Evolutionary conservation across 805 yeast genomes (phyloP).

Genomic region (Isabelozyma gotoi): DNA sequence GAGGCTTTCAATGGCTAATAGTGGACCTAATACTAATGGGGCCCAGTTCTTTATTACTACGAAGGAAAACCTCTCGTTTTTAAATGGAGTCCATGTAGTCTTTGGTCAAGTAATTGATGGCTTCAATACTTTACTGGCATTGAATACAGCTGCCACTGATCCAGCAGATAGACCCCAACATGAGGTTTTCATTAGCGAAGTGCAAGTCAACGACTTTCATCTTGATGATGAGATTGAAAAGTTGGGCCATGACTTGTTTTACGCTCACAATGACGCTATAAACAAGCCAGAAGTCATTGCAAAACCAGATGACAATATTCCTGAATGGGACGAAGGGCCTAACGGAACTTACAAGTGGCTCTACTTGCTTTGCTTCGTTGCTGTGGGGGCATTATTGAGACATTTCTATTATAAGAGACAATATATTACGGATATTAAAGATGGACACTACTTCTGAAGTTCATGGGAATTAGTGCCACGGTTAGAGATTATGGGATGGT

Average conservation of each 20-base stretch:
- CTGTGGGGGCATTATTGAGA: constrained; percentile 8
- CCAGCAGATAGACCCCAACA: constrained; percentile 18
- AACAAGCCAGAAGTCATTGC: not conserved
- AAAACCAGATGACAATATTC: constrained; percentile 8
- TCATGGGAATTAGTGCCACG: not conserved
- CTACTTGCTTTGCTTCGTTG: constrained; percentile 9
- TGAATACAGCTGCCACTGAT: constrained; percentile 12
- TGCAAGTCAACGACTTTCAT: constrained; percentile 7
- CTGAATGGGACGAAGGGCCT: constrained; percentile 1
- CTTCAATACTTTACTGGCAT: constrained; percentile 23
- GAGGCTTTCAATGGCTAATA: constrained; percentile 84
- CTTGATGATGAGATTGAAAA: not conserved
- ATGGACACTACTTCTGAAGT: constrained; percentile 15
- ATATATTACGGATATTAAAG: constrained; percentile 23
- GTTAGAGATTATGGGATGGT: no score
- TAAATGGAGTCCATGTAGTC: constrained; percentile 50
- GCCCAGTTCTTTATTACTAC: constrained; percentile 45
- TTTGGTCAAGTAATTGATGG: constrained; percentile 51
- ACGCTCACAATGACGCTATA: not conserved
- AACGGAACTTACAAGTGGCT: constrained; percentile 8
- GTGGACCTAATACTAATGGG: constrained; percentile 48
- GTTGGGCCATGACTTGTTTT: constrained; percentile 1
- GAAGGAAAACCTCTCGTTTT: constrained; percentile 26
- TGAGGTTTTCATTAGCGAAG: constrained; percentile 13
- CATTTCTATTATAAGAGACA: constrained; percentile 20